Evolutionary conservation across 2,329 filamentous ascomycete species (phyloP).

Genomic region (Colletotrichum sp.): DNA sequence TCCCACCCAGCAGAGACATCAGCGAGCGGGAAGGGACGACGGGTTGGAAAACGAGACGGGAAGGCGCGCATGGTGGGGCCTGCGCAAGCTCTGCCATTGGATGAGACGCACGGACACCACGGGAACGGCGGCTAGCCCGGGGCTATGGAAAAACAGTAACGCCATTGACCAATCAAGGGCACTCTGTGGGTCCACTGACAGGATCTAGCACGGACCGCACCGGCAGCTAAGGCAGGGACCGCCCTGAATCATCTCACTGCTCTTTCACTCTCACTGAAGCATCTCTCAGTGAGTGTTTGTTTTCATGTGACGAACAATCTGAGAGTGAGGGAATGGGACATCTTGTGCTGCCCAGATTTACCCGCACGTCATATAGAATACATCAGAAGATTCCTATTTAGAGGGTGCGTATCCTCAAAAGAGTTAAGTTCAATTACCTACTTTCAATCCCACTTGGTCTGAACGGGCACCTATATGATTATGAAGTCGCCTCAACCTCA

Average conservation of each 20-base stretch:
- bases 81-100: background rate
- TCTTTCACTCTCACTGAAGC: background rate
- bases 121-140: background rate
- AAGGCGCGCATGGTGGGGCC: background rate
- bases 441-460: too few species aligned
- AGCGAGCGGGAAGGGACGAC: background rate
- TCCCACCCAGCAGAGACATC: background rate
- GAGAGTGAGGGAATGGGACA: background rate
- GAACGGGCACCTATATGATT: too few species aligned
- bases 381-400: too few species aligned
- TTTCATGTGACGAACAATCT: background rate
- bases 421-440: too few species aligned
- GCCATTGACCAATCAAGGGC: background rate
- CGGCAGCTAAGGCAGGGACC: background rate
- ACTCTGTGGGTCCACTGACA: fast-evolving
- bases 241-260: background rate
- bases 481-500: too few species aligned
- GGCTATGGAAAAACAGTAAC: background rate
- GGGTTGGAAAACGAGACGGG: background rate
- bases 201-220: background rate
- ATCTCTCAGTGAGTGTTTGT: background rate
- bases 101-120: background rate
- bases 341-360: too few species aligned
- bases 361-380: too few species aligned
- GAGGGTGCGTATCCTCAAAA: too few species aligned